These are phyloP conservation scores for Pythium vanterpoolii DNA, from an alignment of 352 stramenopile species.

Conservation along the genomic window DNA sequence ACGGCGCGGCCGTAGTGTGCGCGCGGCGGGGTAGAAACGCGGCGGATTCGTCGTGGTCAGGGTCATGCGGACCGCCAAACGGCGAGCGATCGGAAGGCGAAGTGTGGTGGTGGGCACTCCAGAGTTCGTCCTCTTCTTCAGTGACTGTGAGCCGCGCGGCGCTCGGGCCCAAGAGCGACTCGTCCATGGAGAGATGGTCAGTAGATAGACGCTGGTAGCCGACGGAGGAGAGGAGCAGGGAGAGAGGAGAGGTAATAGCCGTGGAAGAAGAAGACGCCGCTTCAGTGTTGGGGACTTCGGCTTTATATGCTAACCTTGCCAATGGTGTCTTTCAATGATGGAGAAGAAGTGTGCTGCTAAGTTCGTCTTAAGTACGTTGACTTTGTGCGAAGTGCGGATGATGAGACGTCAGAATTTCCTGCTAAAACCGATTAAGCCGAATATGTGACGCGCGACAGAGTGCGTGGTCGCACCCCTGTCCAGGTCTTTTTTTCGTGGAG, in stretches of 20 bases:
- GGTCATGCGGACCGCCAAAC: conserved; percentile 6
- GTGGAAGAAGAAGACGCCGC: not conserved
- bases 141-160: conserved; percentile 27
- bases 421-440: conserved; percentile 6
- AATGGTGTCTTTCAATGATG: not conserved
- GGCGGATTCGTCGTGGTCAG: conserved; percentile 12
- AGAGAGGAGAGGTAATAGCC: not conserved
- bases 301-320: not conserved
- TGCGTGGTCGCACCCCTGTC: no score
- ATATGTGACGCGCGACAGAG: conserved; percentile 22
- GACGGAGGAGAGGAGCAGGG: not conserved
- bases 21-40: conserved; percentile 13
- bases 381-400: conserved; percentile 4
- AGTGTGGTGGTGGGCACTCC: conserved; percentile 62
- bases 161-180: conserved; percentile 52
- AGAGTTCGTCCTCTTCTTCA: conserved; percentile 74
- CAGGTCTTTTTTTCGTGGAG: no score
- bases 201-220: not conserved
- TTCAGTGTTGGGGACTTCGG: not conserved
- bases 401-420: not conserved
- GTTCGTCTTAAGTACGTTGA: not conserved
- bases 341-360: not conserved
- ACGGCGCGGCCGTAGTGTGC: conserved; percentile 13
- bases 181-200: conserved; percentile 38
- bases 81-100: conserved; percentile 38